phyloP scores from a whole-genome alignment of 1,284 basidiomycete genomes.

The Spongiforma sp. region DNA sequence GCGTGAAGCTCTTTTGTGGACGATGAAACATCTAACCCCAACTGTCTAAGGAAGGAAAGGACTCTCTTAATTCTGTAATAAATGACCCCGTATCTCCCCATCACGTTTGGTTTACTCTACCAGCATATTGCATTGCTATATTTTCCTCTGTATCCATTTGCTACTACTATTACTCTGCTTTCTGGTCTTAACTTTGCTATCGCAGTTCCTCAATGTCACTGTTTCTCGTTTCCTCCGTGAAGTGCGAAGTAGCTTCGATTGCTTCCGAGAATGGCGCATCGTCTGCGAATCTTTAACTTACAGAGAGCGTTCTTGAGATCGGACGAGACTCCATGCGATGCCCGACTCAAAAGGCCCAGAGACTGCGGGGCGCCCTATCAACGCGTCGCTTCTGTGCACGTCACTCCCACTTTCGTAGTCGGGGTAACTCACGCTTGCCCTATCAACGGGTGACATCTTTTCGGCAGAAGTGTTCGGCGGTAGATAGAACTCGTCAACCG shows the following conservation, averaged over 20 bases:
- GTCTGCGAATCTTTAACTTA: constrained; percentile 13
- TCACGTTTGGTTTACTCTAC: constrained; percentile 12
- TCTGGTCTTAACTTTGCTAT: constrained; percentile 11
- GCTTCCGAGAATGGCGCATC: not conserved
- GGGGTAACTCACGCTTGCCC: not conserved
- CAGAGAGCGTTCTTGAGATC: not conserved
- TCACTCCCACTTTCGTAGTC: not conserved
- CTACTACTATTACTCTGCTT: constrained; percentile 13
- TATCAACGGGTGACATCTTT: not conserved
- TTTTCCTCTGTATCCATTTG: constrained; percentile 23
- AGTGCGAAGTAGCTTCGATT: not conserved
- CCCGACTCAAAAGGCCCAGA: not conserved
- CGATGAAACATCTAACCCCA: constrained; percentile 24
- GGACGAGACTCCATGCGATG: constrained; percentile 9
- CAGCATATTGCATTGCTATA: constrained; percentile 7
- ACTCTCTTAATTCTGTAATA: constrained; percentile 22
- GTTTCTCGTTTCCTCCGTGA: not conserved
- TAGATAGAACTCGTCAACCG: constrained; percentile 2
- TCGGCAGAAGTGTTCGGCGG: not conserved
- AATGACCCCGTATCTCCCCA: constrained; percentile 6
- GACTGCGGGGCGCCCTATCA: no score
- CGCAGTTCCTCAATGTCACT: not conserved
- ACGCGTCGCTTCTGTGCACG: constrained; percentile 9
- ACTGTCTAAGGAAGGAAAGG: constrained; percentile 25
- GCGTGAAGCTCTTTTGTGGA: constrained; percentile 4